A percentile compares a stretch with the other conserved stretches of the same genome.
Evolutionary conservation across 352 stramenopile species (phyloP).

Genomic region (Globisporangium heterothallicum): DNA sequence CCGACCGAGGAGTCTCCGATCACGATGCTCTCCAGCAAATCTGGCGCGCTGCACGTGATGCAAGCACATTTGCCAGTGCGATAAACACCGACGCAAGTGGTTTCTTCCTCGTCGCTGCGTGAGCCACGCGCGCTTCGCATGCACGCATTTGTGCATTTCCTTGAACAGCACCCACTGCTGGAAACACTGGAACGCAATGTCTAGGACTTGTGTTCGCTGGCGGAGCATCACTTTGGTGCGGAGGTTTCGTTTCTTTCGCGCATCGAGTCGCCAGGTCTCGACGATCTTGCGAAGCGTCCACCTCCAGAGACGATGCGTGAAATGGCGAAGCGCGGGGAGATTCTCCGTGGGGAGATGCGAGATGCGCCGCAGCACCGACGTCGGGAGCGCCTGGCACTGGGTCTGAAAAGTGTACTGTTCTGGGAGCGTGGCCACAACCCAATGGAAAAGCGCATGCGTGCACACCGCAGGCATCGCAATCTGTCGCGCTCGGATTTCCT

Average conservation of each 20-base stretch:
- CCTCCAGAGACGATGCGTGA: slow-evolving; percentile 11
- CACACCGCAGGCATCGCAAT: slow-evolving; percentile 23
- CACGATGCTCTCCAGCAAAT: background rate
- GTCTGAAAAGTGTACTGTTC: slow-evolving; percentile 17
- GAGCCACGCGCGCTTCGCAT: slow-evolving; percentile 33
- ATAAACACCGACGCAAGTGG: slow-evolving; percentile 14
- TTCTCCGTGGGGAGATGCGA: slow-evolving; percentile 1
- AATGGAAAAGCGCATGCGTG: slow-evolving; percentile 42
- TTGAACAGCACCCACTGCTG: slow-evolving; percentile 34
- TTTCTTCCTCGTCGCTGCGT: slow-evolving; percentile 21
- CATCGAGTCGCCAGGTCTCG: slow-evolving; percentile 9
- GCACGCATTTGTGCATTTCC: slow-evolving; percentile 18
- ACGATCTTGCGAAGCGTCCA: slow-evolving; percentile 20
- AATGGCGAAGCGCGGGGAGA: slow-evolving; percentile 7
- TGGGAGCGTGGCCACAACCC: slow-evolving; percentile 33
- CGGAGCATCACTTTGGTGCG: slow-evolving; percentile 8
- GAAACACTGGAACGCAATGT: slow-evolving; percentile 36
- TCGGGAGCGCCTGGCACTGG: slow-evolving; percentile 22
- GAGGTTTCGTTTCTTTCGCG: slow-evolving; percentile 7
- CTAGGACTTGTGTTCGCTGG: slow-evolving; percentile 20
- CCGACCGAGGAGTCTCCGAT: background rate
- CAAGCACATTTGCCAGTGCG: slow-evolving; percentile 20
- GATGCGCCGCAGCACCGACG: slow-evolving; percentile 26
- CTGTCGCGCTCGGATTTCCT: slow-evolving; percentile 19
- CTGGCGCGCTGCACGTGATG: background rate